A percentile compares a stretch with the other conserved stretches of the same genome.
Evolutionary conservation across 225 moss, liverwort and hornwort genomes (phyloP).

Genomic region (Sphagnum contortum): DNA sequence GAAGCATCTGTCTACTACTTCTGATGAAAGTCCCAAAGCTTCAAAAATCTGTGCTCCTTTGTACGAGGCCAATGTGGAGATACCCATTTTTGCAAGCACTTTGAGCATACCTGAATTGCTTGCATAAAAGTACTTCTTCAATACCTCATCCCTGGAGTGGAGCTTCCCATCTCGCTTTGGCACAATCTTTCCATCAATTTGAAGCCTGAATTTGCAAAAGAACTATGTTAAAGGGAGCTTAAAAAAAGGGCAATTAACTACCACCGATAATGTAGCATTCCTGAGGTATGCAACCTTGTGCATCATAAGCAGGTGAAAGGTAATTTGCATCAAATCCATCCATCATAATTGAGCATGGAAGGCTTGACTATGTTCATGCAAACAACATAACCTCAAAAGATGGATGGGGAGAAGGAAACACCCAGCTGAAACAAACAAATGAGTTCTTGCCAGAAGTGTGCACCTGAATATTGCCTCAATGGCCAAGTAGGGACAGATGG

Average conservation of each 20-base stretch:
- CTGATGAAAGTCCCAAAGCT: constrained; percentile 63
- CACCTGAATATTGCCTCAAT: constrained; percentile 71
- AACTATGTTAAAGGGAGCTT: background rate
- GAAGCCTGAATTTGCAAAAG: constrained; percentile 27
- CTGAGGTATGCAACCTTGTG: no score
- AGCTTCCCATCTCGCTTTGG: constrained; percentile 48
- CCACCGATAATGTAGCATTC: no score
- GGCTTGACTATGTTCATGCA: no score
- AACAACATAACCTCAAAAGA: no score
- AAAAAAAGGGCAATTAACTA: no score
- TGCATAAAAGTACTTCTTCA: constrained; percentile 65
- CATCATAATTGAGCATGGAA: no score
- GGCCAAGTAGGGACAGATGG: constrained; percentile 71
- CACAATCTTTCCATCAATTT: constrained; percentile 72
- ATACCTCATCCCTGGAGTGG: constrained; percentile 35
- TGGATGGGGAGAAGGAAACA: no score
- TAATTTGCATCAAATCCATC: no score
- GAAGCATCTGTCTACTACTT: constrained; percentile 64
- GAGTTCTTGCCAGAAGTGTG: no score
- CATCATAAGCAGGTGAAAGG: no score
- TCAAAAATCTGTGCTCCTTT: constrained; percentile 83
- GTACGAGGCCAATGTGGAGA: constrained; percentile 69
- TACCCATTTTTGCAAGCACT: constrained; percentile 84
- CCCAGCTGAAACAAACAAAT: no score
- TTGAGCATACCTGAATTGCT: constrained; percentile 75